Conservation (phyloP, 306 rosid genomes). For the Oemleria cerasiformis region DNA sequence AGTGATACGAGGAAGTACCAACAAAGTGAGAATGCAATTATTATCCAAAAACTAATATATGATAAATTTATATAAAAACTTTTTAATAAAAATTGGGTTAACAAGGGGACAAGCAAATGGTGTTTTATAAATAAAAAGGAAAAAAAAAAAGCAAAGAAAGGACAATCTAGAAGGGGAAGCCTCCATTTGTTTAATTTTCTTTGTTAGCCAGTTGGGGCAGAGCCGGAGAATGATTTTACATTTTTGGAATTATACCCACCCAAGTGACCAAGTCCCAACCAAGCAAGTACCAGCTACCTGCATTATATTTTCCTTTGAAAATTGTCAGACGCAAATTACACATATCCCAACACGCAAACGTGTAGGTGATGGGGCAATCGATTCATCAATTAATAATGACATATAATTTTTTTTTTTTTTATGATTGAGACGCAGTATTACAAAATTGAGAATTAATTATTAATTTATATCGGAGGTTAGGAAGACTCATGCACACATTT, state of each 20-base stretch:
- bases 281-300: background rate
- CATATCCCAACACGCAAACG: background rate
- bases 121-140: background rate
- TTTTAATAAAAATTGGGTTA: background rate
- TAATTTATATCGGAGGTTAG: no score
- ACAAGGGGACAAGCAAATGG: background rate
- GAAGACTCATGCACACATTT: no score
- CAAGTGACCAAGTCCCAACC: background rate
- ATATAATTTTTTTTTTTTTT: no score
- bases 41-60: no score
- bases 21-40: no score
- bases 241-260: slow-evolving; percentile 3
- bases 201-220: background rate
- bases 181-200: background rate
- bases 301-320: background rate
- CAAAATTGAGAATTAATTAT: no score
- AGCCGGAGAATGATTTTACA: background rate
- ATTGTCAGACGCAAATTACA: background rate
- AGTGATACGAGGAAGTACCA: no score
- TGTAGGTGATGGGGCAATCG: background rate
- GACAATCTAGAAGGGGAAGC: background rate
- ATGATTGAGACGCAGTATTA: no score
- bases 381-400: no score
- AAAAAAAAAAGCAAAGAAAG: no score
- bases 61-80: no score